Percentiles rank a stretch among this genome's conserved stretches.
Conservation (phyloP, 306 rosid genomes). For the Alnus rubra region DNA sequence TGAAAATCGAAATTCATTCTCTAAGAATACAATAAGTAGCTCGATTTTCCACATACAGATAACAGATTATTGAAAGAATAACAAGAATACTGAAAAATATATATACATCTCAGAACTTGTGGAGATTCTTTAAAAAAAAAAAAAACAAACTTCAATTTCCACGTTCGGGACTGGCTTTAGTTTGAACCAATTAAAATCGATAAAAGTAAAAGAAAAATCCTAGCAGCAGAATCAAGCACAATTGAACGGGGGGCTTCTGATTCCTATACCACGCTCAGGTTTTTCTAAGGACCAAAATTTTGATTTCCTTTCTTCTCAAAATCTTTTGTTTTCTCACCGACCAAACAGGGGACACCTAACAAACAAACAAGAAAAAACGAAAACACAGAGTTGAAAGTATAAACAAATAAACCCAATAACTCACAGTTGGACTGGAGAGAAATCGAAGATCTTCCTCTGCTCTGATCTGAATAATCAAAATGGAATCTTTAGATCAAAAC, state of each 20-base stretch:
- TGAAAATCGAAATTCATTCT: neutral
- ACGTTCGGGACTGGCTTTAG: neutral
- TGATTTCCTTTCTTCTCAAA: neutral
- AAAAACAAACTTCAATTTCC: neutral
- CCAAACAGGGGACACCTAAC: constrained; percentile 5
- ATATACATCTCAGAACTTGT: neutral
- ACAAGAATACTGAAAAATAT: neutral
- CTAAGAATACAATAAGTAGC: neutral
- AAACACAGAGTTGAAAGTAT: neutral
- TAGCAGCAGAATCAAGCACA: neutral
- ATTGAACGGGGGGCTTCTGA: neutral
- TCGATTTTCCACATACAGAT: neutral
- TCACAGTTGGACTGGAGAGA: constrained; percentile 32
- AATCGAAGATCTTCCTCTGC: neutral
- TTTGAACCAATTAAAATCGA: neutral
- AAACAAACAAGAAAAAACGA: constrained; percentile 8
- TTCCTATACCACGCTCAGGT: neutral
- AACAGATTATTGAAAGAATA: neutral
- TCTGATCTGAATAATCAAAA: neutral
- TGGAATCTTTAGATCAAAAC: neutral
- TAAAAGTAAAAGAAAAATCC: neutral
- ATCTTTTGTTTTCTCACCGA: neutral
- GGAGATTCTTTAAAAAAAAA: too few relatives aligned
- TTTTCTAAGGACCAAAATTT: neutral
- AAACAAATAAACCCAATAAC: constrained; percentile 16